These are phyloP conservation scores for Bromus sterilis DNA, from an alignment of 176 grass and related monocot genomes.

Conservation along the genomic window DNA sequence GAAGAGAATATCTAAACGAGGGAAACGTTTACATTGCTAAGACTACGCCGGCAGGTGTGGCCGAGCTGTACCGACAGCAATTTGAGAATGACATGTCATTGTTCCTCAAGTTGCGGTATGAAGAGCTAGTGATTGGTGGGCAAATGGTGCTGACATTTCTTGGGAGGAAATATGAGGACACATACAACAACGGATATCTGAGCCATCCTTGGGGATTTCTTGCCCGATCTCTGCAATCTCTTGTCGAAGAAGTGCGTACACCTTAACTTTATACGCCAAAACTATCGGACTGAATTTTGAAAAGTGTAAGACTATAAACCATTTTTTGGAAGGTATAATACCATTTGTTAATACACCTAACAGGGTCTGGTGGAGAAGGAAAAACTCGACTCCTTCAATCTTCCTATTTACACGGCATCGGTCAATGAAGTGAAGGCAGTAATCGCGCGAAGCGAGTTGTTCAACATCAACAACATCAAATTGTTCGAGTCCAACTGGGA, in stretches of 20 bases:
- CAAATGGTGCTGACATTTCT: slow-evolving; percentile 27
- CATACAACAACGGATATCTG: not conserved
- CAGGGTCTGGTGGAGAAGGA: slow-evolving; percentile 33
- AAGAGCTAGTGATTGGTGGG: slow-evolving; percentile 22
- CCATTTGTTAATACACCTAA: no score
- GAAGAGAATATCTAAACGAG: not conserved
- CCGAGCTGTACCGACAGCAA: slow-evolving; percentile 23
- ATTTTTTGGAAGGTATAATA: not conserved
- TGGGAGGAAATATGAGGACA: slow-evolving; percentile 17
- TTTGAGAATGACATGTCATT: slow-evolving; percentile 5
- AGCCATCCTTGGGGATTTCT: not conserved
- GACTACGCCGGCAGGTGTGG: not conserved
- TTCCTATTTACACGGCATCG: slow-evolving; percentile 27
- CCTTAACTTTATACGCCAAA: not conserved
- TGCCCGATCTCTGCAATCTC: not conserved
- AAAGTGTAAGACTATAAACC: not conserved
- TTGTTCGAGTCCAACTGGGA: slow-evolving; percentile 30
- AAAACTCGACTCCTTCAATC: slow-evolving; percentile 31
- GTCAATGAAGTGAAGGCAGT: slow-evolving; percentile 24
- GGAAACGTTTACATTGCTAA: slow-evolving; percentile 25
- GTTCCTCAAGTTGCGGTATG: slow-evolving; percentile 18
- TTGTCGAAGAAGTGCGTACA: not conserved
- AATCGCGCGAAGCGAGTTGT: not conserved
- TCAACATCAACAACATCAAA: slow-evolving; percentile 16
- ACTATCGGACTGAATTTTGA: not conserved